A percentile compares a stretch with the other conserved stretches of the same genome.
Conservation (phyloP, 345 rosid genomes). For the Excoecaria cochinchinensis region DNA sequence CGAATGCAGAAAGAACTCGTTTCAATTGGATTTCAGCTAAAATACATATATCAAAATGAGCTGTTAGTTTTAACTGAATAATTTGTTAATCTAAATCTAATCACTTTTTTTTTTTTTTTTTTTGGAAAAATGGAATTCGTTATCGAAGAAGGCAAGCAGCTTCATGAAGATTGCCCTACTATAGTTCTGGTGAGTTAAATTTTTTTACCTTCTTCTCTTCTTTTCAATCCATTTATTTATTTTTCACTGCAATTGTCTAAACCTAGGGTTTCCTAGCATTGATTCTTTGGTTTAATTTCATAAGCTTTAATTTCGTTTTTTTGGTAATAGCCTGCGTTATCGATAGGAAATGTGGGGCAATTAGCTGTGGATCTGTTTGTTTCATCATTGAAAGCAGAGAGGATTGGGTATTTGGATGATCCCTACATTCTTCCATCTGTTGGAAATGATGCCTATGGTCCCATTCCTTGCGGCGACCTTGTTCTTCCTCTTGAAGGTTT, state of each 20-base stretch:
- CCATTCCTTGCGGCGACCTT: constrained; percentile 66
- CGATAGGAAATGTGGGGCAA: constrained; percentile 92
- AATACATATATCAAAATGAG: background rate
- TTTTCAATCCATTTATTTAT: background rate
- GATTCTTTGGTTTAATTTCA: background rate
- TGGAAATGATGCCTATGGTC: constrained; percentile 82
- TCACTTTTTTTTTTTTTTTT: background rate
- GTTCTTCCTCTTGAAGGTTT: constrained; percentile 86
- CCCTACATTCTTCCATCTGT: constrained; percentile 75
- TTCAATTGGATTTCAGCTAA: background rate
- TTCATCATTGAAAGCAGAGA: constrained; percentile 65
- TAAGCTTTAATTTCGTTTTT: background rate
- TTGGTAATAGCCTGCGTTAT: constrained; percentile 67
- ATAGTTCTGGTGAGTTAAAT: constrained; percentile 57
- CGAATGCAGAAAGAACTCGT: background rate
- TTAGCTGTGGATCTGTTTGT: constrained; percentile 81
- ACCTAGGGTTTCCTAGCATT: background rate
- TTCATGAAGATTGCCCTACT: constrained; percentile 54
- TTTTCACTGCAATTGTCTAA: background rate
- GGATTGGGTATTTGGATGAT: constrained; percentile 76
- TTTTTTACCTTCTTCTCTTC: background rate
- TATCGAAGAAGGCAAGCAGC: constrained; percentile 51
- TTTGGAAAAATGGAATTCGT: constrained; percentile 68
- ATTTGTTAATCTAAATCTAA: background rate
- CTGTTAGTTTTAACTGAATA: background rate